phyloP scores from a whole-genome alignment of 1,139 yeast species.

The Pichia sp. region DNA sequence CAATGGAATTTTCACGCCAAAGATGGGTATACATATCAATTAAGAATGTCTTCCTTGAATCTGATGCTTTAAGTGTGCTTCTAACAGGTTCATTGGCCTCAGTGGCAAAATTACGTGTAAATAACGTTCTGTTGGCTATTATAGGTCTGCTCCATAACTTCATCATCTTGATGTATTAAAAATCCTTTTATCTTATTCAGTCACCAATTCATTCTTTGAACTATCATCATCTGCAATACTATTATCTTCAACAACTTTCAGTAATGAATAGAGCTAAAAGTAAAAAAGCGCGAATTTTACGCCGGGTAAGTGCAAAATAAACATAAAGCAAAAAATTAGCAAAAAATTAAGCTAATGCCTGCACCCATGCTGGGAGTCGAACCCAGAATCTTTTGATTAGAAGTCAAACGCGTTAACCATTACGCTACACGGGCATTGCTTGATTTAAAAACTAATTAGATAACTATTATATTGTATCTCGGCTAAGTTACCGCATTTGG shows the following conservation, averaged over 20 bases:
- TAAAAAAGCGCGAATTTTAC: too few species aligned
- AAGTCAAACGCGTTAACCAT: slow-evolving; percentile 21
- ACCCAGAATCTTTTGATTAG: slow-evolving; percentile 21
- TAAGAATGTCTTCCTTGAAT: slow-evolving; percentile 75
- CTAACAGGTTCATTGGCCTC: slow-evolving; percentile 25
- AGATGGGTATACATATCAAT: slow-evolving; percentile 72
- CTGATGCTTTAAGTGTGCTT: slow-evolving; percentile 45
- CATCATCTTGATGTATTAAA: slow-evolving; percentile 6
- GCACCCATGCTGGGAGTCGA: slow-evolving; percentile 22
- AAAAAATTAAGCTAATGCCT: slow-evolving; percentile 16
- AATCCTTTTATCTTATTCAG: too few species aligned
- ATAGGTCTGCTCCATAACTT: slow-evolving; percentile 3
- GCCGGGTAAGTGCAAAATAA: slow-evolving; percentile 7
- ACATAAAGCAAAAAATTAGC: background rate
- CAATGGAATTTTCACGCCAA: slow-evolving; percentile 60
- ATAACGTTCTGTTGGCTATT: background rate
- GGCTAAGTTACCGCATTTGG: too few species aligned
- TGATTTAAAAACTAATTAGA: background rate
- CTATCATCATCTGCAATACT: too few species aligned
- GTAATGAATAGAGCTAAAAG: too few species aligned
- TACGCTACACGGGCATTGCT: slow-evolving; percentile 21
- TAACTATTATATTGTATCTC: background rate
- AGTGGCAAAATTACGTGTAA: slow-evolving; percentile 8
- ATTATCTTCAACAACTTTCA: too few species aligned
- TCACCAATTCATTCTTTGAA: too few species aligned